Conservation (phyloP, 2,329 filamentous ascomycete genomes). For the Talaromyces sp. region DNA sequence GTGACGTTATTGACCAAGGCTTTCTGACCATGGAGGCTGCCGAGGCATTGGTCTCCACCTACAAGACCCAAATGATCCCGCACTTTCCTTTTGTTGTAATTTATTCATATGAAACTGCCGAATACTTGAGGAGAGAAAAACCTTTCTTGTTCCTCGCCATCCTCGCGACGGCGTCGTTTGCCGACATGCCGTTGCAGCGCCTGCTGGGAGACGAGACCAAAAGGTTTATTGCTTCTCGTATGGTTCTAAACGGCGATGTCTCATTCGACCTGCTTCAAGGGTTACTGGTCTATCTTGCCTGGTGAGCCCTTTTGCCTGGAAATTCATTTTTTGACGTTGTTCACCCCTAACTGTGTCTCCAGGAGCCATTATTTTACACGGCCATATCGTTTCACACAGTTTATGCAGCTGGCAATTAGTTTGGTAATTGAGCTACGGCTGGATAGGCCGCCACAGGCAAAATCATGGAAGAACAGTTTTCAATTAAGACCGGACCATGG, state of each 20-base stretch:
- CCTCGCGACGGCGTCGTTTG: constrained; percentile 26
- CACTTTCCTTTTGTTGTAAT: constrained; percentile 6
- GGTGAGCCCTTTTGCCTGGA: constrained; percentile 17
- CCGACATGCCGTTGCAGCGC: constrained; percentile 28
- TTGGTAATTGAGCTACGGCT: constrained; percentile 30
- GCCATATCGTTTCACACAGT: constrained; percentile 26
- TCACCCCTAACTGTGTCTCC: background rate
- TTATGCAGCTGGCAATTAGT: constrained; percentile 32
- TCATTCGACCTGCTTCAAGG: constrained; percentile 38
- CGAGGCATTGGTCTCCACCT: background rate
- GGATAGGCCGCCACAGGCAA: constrained; percentile 19
- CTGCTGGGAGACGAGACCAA: constrained; percentile 26
- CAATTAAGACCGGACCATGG: constrained; percentile 18
- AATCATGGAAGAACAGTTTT: constrained; percentile 25
- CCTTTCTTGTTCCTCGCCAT: constrained; percentile 33
- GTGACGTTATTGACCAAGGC: background rate
- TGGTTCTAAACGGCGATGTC: constrained; percentile 26
- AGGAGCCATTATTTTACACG: constrained; percentile 30
- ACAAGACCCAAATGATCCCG: background rate
- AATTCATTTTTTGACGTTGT: background rate
- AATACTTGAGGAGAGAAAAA: constrained; percentile 22
- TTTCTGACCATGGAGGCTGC: constrained; percentile 1
- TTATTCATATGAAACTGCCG: constrained; percentile 4
- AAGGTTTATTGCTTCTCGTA: constrained; percentile 23
- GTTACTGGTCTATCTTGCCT: constrained; percentile 31